A percentile compares a stretch with the other conserved stretches of the same genome.
Evolutionary conservation across 352 stramenopile genomes (phyloP).

Genomic region (Pythium vanterpoolii): DNA sequence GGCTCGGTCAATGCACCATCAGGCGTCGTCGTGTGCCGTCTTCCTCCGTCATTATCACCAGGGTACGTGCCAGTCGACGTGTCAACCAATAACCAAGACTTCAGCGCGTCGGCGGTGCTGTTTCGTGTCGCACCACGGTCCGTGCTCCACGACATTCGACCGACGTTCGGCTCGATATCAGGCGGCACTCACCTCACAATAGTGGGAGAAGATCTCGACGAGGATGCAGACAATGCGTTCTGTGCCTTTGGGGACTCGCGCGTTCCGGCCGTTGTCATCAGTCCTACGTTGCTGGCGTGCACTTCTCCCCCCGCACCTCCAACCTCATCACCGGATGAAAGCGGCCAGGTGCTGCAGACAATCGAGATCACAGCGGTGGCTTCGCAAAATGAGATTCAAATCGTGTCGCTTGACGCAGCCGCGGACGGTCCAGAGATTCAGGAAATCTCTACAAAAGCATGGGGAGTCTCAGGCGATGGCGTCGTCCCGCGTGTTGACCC

Average conservation of each 20-base stretch:
- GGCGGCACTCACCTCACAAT: constrained; percentile 43
- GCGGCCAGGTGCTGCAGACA: constrained; percentile 7
- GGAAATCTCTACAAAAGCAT: constrained; percentile 43
- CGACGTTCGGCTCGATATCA: constrained; percentile 33
- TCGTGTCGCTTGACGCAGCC: constrained; percentile 27
- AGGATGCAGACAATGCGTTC: constrained; percentile 9
- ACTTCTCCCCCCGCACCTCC: constrained; percentile 11
- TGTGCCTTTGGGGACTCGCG: constrained; percentile 33
- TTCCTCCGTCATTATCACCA: neutral
- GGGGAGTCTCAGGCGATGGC: constrained; percentile 26
- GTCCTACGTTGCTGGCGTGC: constrained; percentile 29
- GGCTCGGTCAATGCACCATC: neutral
- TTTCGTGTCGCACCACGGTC: constrained; percentile 44
- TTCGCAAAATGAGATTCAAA: constrained; percentile 38
- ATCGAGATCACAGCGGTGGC: constrained; percentile 24
- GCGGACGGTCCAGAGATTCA: constrained; percentile 37
- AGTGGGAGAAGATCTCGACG: constrained; percentile 24
- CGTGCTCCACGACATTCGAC: constrained; percentile 40
- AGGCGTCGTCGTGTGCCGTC: neutral
- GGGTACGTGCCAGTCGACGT: constrained; percentile 73
- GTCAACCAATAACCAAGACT: constrained; percentile 91
- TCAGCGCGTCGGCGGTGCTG: constrained; percentile 75
- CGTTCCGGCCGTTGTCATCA: constrained; percentile 26
- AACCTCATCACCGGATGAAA: neutral
- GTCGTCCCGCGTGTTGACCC: constrained; percentile 15